Base-by-base conservation (phyloP, 345 rosid genomes). In the Raphanus sativus region DNA sequence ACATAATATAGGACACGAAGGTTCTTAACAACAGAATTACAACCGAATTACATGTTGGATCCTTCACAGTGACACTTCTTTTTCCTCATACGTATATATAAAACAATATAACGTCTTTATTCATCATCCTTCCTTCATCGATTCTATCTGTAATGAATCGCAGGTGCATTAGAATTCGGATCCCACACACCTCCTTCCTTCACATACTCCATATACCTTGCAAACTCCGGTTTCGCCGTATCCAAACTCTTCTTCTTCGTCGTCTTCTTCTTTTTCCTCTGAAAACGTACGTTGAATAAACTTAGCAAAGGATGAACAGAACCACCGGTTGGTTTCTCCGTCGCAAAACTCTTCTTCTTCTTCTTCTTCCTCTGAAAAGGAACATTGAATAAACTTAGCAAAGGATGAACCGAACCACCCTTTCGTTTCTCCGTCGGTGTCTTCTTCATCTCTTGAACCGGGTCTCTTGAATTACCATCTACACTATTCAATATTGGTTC, bases 131-230 rank as follows among this genome's bases (percentile, higher is more conserved):
- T 42, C n/a, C 15, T 42, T 42, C 52, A 38, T 42, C 2, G 15
- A 42, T 11, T 42, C 78, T 81, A 88, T 74, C 81, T 84, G 61
- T 75, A 87, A 69, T 88, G 72, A 5, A 90, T 80, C 1, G 87
- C 86, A 25, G 96, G 87, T 75, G 69, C 67, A 68, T 84, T 87
- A 29, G 89, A 82, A 15, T 42, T 84, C 1, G 10, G 50, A 82
- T 88, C 93, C 97, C 97, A 90, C 12, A 78, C 77, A 54, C 95
- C 97, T 2, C 90, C 93, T 45, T 93, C 97, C 70, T 80, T 91
- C 21, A 91, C 71, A 65, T 89, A 91, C 77, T 87, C 85, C 42
- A 93, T 63, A 72, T 93, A 93, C 84, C 97, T 86, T 0, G 90
- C 83, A 16, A 89, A 85, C 61, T 93, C 93, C 0, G 95, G 95